phyloP scores from a whole-genome alignment of 352 stramenopile genomes.

The Thraustochytrium aureum region DNA sequence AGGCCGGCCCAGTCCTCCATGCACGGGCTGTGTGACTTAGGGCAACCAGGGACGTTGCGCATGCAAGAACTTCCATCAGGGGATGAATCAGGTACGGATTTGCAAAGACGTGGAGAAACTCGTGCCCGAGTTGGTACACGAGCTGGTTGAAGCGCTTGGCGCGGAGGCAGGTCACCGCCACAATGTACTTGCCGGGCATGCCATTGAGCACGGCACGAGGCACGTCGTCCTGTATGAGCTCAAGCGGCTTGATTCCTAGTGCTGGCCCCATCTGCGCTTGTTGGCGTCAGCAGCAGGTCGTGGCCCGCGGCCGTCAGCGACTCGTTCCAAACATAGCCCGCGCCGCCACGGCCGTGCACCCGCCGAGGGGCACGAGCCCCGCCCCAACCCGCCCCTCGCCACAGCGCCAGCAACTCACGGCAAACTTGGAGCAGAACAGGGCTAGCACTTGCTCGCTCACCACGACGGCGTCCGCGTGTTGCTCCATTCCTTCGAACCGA shows the following conservation, averaged over 20 bases:
- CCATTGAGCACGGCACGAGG: conserved; percentile 34
- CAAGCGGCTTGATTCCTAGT: conserved; percentile 5
- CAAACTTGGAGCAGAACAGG: too few relatives aligned
- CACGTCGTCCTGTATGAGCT: conserved; percentile 21
- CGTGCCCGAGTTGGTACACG: conserved; percentile 46
- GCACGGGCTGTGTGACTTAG: background rate
- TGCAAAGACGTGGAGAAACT: conserved; percentile 35
- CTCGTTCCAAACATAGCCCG: too few relatives aligned
- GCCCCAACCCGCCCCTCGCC: too few relatives aligned
- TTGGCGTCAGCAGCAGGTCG: too few relatives aligned
- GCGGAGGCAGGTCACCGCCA: conserved; percentile 35
- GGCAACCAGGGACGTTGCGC: conserved; percentile 11
- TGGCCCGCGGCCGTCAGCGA: too few relatives aligned
- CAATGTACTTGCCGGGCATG: conserved; percentile 6
- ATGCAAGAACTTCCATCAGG: conserved; percentile 38
- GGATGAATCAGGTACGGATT: conserved; percentile 26
- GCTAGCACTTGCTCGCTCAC: too few relatives aligned
- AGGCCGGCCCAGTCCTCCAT: background rate
- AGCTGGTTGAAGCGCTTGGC: conserved; percentile 49
- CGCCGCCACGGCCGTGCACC: too few relatives aligned
- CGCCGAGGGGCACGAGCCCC: too few relatives aligned
- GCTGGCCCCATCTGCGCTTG: conserved; percentile 37
- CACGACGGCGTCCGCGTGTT: too few relatives aligned
- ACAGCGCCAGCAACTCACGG: too few relatives aligned
- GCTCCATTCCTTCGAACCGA: too few relatives aligned